Conservation (phyloP, 2,329 filamentous ascomycete genomes). For the Knufia petricola region DNA sequence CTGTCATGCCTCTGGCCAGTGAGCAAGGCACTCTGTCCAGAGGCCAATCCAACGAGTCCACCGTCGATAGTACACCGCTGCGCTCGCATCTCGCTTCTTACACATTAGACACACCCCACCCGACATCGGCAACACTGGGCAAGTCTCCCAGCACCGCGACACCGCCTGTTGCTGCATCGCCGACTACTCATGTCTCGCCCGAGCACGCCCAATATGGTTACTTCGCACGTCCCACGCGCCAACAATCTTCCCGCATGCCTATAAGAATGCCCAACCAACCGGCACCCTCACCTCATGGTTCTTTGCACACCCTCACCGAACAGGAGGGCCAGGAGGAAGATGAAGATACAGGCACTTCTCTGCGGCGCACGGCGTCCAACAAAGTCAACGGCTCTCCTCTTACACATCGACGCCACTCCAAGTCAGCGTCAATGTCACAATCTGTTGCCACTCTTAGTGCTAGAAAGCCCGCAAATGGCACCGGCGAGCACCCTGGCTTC, state of each 20-base stretch:
- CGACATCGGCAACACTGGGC: slow-evolving; percentile 20
- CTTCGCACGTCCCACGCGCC: slow-evolving; percentile 5
- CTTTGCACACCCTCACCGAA: slow-evolving; percentile 25
- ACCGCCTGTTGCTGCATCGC: slow-evolving; percentile 24
- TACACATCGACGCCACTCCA: slow-evolving; percentile 13
- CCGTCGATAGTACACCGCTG: neutral
- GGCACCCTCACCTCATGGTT: slow-evolving; percentile 34
- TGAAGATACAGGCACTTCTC: slow-evolving; percentile 3
- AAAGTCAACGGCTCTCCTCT: neutral
- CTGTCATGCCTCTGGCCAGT: neutral
- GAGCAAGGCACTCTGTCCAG: neutral
- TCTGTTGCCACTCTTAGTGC: neutral
- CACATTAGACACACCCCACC: neutral
- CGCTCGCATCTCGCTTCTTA: neutral
- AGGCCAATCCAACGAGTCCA: neutral
- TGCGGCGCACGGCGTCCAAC: neutral
- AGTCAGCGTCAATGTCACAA: slow-evolving; percentile 17
- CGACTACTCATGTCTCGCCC: slow-evolving; percentile 24
- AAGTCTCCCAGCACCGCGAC: slow-evolving; percentile 22
- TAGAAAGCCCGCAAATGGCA: slow-evolving; percentile 13
- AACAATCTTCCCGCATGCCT: slow-evolving; percentile 26
- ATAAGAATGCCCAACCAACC: slow-evolving; percentile 29
- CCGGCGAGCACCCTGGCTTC: slow-evolving; percentile 31
- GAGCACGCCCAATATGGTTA: slow-evolving; percentile 19
- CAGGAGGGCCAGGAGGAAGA: slow-evolving; percentile 3